A percentile compares a stretch with the other conserved stretches of the same genome.
Evolutionary conservation across 176 grass and related monocot species (phyloP).

Genomic region (Hordeum vulgare): DNA sequence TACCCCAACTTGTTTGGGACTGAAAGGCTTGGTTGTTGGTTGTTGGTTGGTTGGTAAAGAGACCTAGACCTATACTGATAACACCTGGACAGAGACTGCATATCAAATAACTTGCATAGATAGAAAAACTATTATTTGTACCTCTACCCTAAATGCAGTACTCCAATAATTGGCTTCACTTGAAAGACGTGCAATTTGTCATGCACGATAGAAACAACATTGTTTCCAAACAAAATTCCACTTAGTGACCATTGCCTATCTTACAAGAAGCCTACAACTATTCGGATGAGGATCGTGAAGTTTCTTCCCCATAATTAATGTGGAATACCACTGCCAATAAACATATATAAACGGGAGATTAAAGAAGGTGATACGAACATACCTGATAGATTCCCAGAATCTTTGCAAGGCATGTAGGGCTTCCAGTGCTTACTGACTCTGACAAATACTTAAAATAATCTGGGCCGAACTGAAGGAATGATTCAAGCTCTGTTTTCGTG

Average conservation of each 20-base stretch:
- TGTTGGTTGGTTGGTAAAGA: too few species aligned
- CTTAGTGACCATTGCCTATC: not conserved
- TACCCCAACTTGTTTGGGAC: too few species aligned
- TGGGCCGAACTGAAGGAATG: slow-evolving; percentile 88
- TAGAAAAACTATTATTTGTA: not conserved
- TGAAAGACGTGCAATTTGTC: not conserved
- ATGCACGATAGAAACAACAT: not conserved
- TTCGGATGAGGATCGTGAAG: not conserved
- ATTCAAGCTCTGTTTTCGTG: slow-evolving; percentile 98
- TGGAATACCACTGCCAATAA: not conserved
- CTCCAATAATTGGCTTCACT: not conserved
- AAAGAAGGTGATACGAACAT: slow-evolving; percentile 19
- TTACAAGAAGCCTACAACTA: not conserved
- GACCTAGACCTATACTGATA: too few species aligned
- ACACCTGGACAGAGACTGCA: too few species aligned
- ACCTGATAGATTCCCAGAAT: slow-evolving; percentile 99
- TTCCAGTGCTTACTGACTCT: slow-evolving; percentile 81
- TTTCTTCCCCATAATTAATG: slow-evolving; percentile 8
- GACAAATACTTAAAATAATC: slow-evolving; percentile 95
- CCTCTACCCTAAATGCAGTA: not conserved
- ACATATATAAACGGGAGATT: not conserved
- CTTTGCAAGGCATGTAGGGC: slow-evolving; percentile 91
- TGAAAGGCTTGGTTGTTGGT: too few species aligned
- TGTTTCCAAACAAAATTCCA: not conserved
- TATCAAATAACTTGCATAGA: not conserved